Evolutionary conservation across 2,329 filamentous ascomycete species (phyloP), one percentile per base, ranked within the genome.

Genomic region (Pseudocercospora vitis): DNA sequence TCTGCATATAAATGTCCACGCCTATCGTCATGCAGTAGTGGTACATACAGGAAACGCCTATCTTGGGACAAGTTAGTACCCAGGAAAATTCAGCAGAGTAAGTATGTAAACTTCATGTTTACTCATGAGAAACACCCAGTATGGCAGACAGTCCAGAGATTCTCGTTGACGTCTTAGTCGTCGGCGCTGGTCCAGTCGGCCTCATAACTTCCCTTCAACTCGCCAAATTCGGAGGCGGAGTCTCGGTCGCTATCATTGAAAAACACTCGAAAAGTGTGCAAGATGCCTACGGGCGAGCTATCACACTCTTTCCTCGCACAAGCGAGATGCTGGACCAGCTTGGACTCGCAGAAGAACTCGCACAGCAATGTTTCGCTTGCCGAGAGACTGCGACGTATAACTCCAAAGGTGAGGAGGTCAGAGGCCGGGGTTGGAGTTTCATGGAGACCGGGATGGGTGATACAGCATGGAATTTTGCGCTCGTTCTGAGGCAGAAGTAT

Each of bases 401-500:
- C 2, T 66, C 77, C 76, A 42, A 53, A n/a, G 59, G 59, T 14
- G 52, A 60, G 28, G 59, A 62, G 49, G 53, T 62, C n/a, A 35
- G 44, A 48, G 53, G 56, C n/a, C 54, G 57, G 23, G 57, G 59
- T 9, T 62, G 55, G 57, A 50, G 50, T 14, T 58, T 58, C 24
- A 52, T 60, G 45, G 51, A 55, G 35, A 48, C 40, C n/a, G 33
- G 39, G 23, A 56, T 60, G 53, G 44, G 35, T 3, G 56, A 79
- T 52, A 79, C 78, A 1, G 68, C 69, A 18, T 81, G 75, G 68
- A 74, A 79, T 55, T 83, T 81, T 62, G 73, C 76, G 0, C 69
- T 81, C 11, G 78, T 81, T 0, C 61, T 83, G 52, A 71, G 80
- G 14, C 80, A 83, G 65, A 81, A 78, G 63, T 81, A 80, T 62